Evolutionary conservation across 1,284 basidiomycete species (phyloP).

Genomic region (Omphalotus olearius): DNA sequence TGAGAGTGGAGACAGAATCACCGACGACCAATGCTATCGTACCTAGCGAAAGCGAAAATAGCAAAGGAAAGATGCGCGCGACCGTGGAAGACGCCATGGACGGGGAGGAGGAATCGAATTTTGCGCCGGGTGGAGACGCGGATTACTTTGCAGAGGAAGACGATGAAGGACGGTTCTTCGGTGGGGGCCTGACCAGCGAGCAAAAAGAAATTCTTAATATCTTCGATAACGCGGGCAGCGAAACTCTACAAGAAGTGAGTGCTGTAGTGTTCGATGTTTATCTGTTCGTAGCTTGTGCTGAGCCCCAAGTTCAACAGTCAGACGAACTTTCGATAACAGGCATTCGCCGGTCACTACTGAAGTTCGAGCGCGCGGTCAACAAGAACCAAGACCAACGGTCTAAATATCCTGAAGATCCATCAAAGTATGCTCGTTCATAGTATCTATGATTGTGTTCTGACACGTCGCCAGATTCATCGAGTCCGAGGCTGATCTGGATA

Average conservation of each 20-base stretch:
- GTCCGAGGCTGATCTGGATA: conserved; percentile 93
- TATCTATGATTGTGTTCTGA: neutral
- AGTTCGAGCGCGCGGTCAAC: conserved; percentile 84
- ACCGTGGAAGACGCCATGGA: conserved; percentile 43
- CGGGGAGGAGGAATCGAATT: conserved; percentile 34
- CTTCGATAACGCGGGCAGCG: conserved; percentile 70
- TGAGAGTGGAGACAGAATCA: conserved; percentile 49
- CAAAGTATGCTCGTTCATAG: conserved; percentile 58
- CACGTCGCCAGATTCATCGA: conserved; percentile 81
- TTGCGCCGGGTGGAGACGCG: conserved; percentile 80
- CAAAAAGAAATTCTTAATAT: conserved; percentile 91
- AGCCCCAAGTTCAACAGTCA: conserved; percentile 35
- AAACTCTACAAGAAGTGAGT: conserved; percentile 52
- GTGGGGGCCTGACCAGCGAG: conserved; percentile 84
- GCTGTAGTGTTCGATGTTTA: neutral
- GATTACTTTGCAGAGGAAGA: conserved; percentile 91
- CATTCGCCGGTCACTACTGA: conserved; percentile 72
- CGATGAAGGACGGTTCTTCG: conserved; percentile 90
- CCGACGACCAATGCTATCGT: conserved; percentile 14
- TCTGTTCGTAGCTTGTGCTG: conserved; percentile 22
- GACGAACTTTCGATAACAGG: conserved; percentile 66
- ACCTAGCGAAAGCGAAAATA: neutral
- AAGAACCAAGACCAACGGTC: conserved; percentile 95
- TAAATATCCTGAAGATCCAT: conserved; percentile 86
- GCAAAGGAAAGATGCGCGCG: conserved; percentile 36